A percentile compares a stretch with the other conserved stretches of the same genome.
Conservation (phyloP, 192 early-diverging fungal species). For the Backusella westeae region DNA sequence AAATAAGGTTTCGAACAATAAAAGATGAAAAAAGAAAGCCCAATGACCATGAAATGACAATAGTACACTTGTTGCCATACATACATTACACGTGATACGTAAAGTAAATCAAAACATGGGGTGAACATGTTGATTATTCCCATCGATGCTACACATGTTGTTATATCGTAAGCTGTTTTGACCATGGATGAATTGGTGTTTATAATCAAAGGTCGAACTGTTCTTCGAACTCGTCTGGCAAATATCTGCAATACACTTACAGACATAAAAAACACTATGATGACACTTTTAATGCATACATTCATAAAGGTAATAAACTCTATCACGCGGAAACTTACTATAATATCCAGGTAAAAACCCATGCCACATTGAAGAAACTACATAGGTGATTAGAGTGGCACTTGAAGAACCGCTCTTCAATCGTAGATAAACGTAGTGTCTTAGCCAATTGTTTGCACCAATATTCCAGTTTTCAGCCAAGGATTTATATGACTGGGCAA, state of each 20-base stretch:
- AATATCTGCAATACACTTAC: neutral
- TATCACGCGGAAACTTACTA: slow-evolving; percentile 32
- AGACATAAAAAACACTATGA: slow-evolving; percentile 6
- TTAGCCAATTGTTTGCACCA: slow-evolving; percentile 85
- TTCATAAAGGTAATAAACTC: neutral
- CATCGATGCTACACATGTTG: neutral
- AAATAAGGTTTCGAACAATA: neutral
- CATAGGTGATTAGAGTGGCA: slow-evolving; percentile 77
- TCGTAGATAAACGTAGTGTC: slow-evolving; percentile 71
- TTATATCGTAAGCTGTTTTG: neutral
- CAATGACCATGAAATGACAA: slow-evolving; percentile 3
- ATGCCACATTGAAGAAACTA: slow-evolving; percentile 92
- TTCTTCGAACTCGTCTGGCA: neutral
- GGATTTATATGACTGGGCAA: slow-evolving; percentile 69
- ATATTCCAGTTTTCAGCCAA: slow-evolving; percentile 89
- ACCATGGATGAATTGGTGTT: neutral
- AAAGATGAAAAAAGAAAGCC: neutral
- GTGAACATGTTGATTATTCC: neutral
- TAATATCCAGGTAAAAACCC: slow-evolving; percentile 92
- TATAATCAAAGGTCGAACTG: neutral
- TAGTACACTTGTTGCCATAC: neutral
- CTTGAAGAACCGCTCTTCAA: slow-evolving; percentile 11
- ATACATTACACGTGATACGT: neutral
- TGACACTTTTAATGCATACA: neutral
- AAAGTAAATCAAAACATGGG: slow-evolving; percentile 1